Conservation (phyloP, 2,329 filamentous ascomycete genomes). For the Knufia petricola region DNA sequence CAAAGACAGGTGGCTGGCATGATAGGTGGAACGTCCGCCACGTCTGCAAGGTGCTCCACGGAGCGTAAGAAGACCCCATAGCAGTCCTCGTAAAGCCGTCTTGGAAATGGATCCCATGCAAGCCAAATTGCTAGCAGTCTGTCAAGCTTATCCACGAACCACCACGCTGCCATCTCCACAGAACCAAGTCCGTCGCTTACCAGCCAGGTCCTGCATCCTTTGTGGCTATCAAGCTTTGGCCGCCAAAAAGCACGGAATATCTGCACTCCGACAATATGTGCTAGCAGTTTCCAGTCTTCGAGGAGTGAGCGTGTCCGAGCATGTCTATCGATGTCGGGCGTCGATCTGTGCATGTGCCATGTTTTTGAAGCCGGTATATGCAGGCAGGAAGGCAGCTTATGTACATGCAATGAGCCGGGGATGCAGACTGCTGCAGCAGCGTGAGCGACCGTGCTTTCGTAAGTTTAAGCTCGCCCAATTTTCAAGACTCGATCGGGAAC, state of each 20-base stretch:
- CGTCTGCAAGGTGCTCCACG: constrained; percentile 9
- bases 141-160: constrained; percentile 10
- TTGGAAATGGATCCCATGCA: constrained; percentile 6
- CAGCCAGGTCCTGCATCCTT: neutral
- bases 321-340: neutral
- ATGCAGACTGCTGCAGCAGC: constrained; percentile 8
- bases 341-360: constrained; percentile 10
- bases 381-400: constrained; percentile 10
- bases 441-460: neutral
- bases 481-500: constrained; percentile 3
- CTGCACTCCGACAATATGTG: neutral
- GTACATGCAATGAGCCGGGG: constrained; percentile 10
- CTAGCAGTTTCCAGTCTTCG: neutral
- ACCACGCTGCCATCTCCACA: neutral
- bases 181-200: neutral
- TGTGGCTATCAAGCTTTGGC: neutral
- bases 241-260: neutral
- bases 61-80: neutral
- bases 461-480: neutral
- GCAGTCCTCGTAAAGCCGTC: constrained; percentile 4
- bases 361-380: constrained; percentile 5
- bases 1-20: constrained; percentile 7
- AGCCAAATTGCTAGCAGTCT: constrained; percentile 5
- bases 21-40: constrained; percentile 8
- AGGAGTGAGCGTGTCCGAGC: neutral